Percentiles rank a stretch among this genome's conserved stretches.
phyloP scores from a whole-genome alignment of 2,329 filamentous ascomycete species.

The Calonectria pteridis region DNA sequence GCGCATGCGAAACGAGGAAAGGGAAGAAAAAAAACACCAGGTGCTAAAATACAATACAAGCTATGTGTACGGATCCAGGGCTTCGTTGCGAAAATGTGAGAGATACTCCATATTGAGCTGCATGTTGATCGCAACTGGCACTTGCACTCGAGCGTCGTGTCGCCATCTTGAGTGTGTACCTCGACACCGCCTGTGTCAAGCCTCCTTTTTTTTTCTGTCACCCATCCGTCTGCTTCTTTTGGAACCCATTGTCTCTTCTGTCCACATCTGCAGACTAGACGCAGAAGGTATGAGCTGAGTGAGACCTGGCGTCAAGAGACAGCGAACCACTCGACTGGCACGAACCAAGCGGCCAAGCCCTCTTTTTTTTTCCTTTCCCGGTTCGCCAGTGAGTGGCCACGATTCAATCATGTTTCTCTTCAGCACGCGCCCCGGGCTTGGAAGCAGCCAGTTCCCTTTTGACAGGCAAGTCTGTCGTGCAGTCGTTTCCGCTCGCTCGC shows the following conservation, averaged over 20 bases:
- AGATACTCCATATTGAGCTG: neutral
- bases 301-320: conserved; percentile 5
- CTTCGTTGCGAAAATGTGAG: neutral
- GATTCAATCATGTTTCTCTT: conserved; percentile 15
- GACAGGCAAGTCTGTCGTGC: conserved; percentile 29
- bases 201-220: neutral
- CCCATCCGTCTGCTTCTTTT: neutral
- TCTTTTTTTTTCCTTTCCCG: neutral
- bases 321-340: conserved; percentile 9
- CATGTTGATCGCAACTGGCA: neutral
- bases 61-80: neutral
- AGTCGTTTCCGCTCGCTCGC: conserved; percentile 8
- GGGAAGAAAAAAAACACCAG: neutral
- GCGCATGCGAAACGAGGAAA: neutral
- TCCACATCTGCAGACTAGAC: neutral
- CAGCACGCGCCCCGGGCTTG: neutral
- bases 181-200: conserved; percentile 1
- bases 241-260: neutral
- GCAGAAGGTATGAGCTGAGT: neutral
- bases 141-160: neutral
- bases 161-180: neutral
- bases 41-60: neutral
- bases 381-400: neutral
- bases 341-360: conserved; percentile 1
- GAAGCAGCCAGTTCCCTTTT: neutral